A percentile compares a stretch with the other conserved stretches of the same genome.
These are phyloP conservation scores for Phytophthora pisi DNA, from an alignment of 352 stramenopile genomes.

Conservation along the genomic window DNA sequence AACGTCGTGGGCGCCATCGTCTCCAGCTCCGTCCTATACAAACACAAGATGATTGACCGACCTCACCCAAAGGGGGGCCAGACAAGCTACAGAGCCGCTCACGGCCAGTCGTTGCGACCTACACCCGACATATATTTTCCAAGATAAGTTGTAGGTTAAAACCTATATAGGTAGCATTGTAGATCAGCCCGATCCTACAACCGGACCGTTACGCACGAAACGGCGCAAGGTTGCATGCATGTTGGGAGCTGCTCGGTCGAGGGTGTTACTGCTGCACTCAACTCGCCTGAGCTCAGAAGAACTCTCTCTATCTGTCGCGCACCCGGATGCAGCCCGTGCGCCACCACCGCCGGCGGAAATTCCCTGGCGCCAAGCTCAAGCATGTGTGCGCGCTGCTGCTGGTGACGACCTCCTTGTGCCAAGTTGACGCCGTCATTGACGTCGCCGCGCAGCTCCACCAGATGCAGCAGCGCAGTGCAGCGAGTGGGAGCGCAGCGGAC, in stretches of 20 bases:
- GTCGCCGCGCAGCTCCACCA: slow-evolving; percentile 32
- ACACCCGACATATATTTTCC: background rate
- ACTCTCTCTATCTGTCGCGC: slow-evolving; percentile 11
- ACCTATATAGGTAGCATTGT: background rate
- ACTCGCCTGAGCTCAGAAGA: slow-evolving; percentile 24
- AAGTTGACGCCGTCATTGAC: slow-evolving; percentile 25
- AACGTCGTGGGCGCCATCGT: slow-evolving; percentile 70
- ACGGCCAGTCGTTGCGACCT: slow-evolving; percentile 15
- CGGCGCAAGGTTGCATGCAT: slow-evolving; percentile 11
- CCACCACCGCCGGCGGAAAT: slow-evolving; percentile 9
- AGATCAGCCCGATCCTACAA: slow-evolving; percentile 4
- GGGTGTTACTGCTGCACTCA: slow-evolving; percentile 21
- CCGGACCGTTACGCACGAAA: slow-evolving; percentile 26
- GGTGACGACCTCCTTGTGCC: background rate
- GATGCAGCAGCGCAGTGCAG: slow-evolving; percentile 14
- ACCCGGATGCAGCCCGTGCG: slow-evolving; percentile 13
- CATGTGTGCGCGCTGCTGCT: slow-evolving; percentile 13
- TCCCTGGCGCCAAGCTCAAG: background rate
- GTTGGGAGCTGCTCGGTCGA: slow-evolving; percentile 13
- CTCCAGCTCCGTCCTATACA: background rate
- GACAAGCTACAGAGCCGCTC: background rate
- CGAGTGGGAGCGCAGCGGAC: background rate
- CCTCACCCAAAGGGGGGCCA: no score
- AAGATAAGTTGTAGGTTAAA: background rate
- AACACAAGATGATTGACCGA: slow-evolving; percentile 13